These are phyloP conservation scores for Xanthoconium purpureum DNA, from an alignment of 768 basidiomycete genomes.

Conservation along the genomic window DNA sequence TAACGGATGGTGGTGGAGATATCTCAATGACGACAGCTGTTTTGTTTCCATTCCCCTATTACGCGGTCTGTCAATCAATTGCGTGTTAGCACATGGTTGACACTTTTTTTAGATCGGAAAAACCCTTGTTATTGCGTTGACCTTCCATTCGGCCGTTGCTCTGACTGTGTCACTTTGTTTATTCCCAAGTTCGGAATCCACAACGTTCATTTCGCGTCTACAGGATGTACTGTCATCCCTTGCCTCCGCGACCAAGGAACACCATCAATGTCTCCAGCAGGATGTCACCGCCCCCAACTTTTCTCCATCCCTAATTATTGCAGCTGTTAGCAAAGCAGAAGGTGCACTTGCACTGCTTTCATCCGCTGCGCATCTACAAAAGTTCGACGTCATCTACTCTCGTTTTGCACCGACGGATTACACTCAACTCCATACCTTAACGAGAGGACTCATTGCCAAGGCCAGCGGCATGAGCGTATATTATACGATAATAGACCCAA, in stretches of 20 bases:
- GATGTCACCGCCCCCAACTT: slow-evolving; percentile 37
- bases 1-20: slow-evolving; percentile 37
- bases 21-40: slow-evolving; percentile 55
- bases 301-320: slow-evolving; percentile 32
- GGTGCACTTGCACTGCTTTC: slow-evolving; percentile 50
- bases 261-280: slow-evolving; percentile 44
- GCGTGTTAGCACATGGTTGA: not conserved
- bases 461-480: slow-evolving; percentile 63
- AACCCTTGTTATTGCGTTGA: slow-evolving; percentile 53
- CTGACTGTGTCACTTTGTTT: slow-evolving; percentile 50
- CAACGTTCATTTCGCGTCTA: slow-evolving; percentile 52
- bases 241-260: slow-evolving; percentile 41
- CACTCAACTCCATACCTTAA: slow-evolving; percentile 44
- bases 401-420: slow-evolving; percentile 62
- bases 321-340: slow-evolving; percentile 40
- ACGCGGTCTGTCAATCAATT: slow-evolving; percentile 35
- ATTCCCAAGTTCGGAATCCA: slow-evolving; percentile 63
- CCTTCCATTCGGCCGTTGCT: slow-evolving; percentile 56
- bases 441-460: slow-evolving; percentile 50
- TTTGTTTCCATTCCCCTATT: slow-evolving; percentile 66
- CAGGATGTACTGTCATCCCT: slow-evolving; percentile 49
- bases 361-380: slow-evolving; percentile 50
- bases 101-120: slow-evolving; percentile 41
- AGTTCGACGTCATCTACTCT: slow-evolving; percentile 56
- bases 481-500: slow-evolving; percentile 62